These are phyloP conservation scores for Fusarium continuum DNA, from an alignment of 2,329 filamentous ascomycete genomes.

Conservation along the genomic window DNA sequence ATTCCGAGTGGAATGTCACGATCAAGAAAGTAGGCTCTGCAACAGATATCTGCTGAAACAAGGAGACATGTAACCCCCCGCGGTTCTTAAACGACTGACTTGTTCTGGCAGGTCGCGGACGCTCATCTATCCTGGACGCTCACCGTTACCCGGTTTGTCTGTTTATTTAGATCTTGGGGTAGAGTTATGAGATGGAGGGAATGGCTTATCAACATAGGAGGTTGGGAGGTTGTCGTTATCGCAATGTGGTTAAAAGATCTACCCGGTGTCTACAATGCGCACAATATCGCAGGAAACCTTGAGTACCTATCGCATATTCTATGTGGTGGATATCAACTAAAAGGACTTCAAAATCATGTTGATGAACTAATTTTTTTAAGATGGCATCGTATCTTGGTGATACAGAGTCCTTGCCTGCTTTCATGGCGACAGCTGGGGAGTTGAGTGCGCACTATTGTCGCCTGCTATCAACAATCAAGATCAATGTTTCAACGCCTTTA, in stretches of 20 bases:
- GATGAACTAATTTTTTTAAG: background rate
- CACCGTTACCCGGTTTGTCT: background rate
- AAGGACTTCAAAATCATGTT: accelerated
- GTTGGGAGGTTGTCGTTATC: background rate
- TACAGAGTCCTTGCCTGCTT: background rate
- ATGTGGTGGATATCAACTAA: accelerated
- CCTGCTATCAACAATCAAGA: background rate
- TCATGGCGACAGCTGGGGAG: background rate
- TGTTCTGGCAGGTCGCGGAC: background rate
- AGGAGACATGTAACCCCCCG: background rate
- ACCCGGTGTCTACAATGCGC: background rate
- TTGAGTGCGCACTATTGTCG: background rate
- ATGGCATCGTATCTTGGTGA: background rate
- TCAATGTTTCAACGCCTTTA: background rate
- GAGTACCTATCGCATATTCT: background rate
- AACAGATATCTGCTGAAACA: background rate
- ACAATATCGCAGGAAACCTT: background rate
- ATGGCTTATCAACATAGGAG: background rate
- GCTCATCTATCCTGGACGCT: background rate
- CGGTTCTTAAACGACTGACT: too few species aligned
- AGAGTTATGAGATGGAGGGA: background rate
- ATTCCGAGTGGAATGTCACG: background rate
- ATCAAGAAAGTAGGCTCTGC: accelerated
- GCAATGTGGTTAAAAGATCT: background rate
- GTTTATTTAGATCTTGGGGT: background rate